Conservation (phyloP, 768 basidiomycete genomes). For the Collybia nuda region DNA sequence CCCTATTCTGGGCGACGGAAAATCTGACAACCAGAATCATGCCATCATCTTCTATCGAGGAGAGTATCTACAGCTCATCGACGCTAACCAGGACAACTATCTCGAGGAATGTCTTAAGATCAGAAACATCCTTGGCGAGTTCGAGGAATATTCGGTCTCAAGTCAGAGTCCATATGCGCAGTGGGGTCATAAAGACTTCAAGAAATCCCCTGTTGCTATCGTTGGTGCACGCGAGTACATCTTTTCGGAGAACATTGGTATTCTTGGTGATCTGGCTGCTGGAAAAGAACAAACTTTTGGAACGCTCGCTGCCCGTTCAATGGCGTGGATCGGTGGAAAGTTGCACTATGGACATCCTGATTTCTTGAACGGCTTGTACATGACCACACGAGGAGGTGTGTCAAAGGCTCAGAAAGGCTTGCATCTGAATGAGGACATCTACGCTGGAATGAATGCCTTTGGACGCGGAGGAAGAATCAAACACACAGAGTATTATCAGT, state of each 20-base stretch:
- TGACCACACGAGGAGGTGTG: slow-evolving; percentile 97
- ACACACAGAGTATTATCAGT: slow-evolving; percentile 99
- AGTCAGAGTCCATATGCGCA: slow-evolving; percentile 90
- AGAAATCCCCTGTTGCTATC: slow-evolving; percentile 88
- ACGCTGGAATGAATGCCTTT: slow-evolving; percentile 98
- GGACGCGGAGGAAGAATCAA: slow-evolving; percentile 97
- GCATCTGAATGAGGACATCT: slow-evolving; percentile 99
- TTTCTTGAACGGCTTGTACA: slow-evolving; percentile 96
- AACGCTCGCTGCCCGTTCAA: slow-evolving; percentile 91
- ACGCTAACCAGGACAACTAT: slow-evolving; percentile 99
- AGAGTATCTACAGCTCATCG: slow-evolving; percentile 98
- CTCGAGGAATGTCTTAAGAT: slow-evolving; percentile 99
- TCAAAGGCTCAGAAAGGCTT: slow-evolving; percentile 99
- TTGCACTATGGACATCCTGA: slow-evolving; percentile 99
- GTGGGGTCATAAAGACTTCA: slow-evolving; percentile 88
- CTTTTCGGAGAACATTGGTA: slow-evolving; percentile 99
- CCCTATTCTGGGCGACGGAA: slow-evolving; percentile 98
- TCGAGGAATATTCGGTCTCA: slow-evolving; percentile 88
- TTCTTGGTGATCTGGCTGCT: slow-evolving; percentile 96
- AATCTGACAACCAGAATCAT: slow-evolving; percentile 99
- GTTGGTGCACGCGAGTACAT: slow-evolving; percentile 99
- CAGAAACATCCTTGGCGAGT: slow-evolving; percentile 95
- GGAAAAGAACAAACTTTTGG: slow-evolving; percentile 99
- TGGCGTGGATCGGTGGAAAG: slow-evolving; percentile 98
- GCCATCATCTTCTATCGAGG: slow-evolving; percentile 99